Evolutionary conservation across 257 asterid genomes (phyloP).

Genomic region (Petrea volubilis): DNA sequence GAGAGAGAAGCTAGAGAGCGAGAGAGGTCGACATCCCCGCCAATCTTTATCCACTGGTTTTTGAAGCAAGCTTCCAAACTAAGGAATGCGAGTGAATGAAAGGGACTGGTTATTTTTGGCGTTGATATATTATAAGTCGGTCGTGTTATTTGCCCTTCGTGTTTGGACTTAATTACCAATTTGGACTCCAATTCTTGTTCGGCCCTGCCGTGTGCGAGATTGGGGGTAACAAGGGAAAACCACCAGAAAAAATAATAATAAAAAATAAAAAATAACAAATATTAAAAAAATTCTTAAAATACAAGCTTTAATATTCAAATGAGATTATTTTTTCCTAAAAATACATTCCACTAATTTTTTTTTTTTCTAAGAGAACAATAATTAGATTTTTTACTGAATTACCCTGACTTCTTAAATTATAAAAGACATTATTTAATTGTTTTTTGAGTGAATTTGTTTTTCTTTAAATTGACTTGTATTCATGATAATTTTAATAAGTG

Average conservation of each 20-base stretch:
- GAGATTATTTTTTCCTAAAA: too few relatives aligned
- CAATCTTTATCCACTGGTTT: slow-evolving; percentile 39
- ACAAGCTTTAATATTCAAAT: too few relatives aligned
- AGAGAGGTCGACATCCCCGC: slow-evolving; percentile 21
- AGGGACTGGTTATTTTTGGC: slow-evolving; percentile 5
- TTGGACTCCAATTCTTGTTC: not conserved
- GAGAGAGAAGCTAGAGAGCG: not conserved
- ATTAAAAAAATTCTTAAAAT: too few relatives aligned
- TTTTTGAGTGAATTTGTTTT: too few relatives aligned
- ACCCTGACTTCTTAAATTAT: too few relatives aligned
- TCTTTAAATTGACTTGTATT: too few relatives aligned
- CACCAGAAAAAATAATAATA: not conserved
- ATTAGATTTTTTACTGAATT: too few relatives aligned
- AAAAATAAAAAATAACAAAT: too few relatives aligned
- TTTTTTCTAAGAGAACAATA: too few relatives aligned
- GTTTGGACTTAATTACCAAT: slow-evolving; percentile 1
- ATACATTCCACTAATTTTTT: too few relatives aligned
- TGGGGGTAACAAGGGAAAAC: not conserved
- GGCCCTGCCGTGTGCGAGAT: not conserved
- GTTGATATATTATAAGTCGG: slow-evolving; percentile 10
- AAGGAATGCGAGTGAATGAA: slow-evolving; percentile 24
- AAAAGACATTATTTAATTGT: too few relatives aligned
- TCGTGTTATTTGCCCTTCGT: slow-evolving; percentile 1
- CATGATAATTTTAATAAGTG: too few relatives aligned
- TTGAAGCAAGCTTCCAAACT: slow-evolving; percentile 20